Conservation (phyloP, 768 basidiomycete species). For the Boletus patriciae region DNA sequence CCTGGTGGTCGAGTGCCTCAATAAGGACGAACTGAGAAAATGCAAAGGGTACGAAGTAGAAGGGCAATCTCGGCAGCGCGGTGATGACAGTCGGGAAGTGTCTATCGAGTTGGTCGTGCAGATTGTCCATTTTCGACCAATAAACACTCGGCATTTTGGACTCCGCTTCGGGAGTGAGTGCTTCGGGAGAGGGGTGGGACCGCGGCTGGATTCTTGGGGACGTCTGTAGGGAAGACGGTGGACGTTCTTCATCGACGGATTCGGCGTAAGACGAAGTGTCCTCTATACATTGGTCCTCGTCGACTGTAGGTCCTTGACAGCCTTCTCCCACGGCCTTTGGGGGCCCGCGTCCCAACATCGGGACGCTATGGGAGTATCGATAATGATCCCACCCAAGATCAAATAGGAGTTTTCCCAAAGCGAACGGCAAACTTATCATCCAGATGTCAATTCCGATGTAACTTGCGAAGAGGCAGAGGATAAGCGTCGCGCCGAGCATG, state of each 20-base stretch:
- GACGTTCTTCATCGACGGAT: background rate
- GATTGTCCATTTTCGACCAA: background rate
- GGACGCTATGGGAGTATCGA: constrained; percentile 33
- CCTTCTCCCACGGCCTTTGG: background rate
- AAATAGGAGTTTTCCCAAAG: constrained; percentile 64
- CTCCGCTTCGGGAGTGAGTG: too few relatives aligned
- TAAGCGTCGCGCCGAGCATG: constrained; percentile 65
- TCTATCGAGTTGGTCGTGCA: constrained; percentile 13
- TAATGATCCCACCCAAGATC: constrained; percentile 65
- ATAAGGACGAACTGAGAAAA: constrained; percentile 58
- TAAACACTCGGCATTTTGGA: background rate
- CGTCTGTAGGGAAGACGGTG: background rate
- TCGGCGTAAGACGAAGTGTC: background rate
- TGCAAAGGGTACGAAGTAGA: constrained; percentile 85
- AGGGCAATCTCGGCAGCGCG: constrained; percentile 68
- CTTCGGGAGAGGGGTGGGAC: background rate
- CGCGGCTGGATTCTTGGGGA: background rate
- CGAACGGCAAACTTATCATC: constrained; percentile 84
- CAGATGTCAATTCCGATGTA: constrained; percentile 79
- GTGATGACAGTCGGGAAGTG: constrained; percentile 74
- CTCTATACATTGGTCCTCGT: background rate
- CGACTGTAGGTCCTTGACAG: background rate
- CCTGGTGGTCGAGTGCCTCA: constrained; percentile 59
- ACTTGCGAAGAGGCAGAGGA: constrained; percentile 74
- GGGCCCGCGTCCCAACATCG: constrained; percentile 12